A percentile compares a stretch with the other conserved stretches of the same genome.
phyloP scores from a whole-genome alignment of 495 filamentous ascomycete genomes.

The Penicillium ochrochloron region DNA sequence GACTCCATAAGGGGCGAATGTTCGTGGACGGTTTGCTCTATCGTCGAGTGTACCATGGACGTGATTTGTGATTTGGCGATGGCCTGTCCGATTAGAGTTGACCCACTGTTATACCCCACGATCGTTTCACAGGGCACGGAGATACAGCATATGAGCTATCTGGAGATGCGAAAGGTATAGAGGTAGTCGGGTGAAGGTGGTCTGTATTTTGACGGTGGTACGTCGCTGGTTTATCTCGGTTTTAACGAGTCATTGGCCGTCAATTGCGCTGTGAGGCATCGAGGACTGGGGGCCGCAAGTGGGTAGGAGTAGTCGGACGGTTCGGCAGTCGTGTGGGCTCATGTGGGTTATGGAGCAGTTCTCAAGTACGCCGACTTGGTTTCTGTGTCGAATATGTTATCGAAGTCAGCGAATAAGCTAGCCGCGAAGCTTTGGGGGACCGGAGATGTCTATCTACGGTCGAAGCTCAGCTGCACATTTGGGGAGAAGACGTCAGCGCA shows the following conservation, averaged over 20 bases:
- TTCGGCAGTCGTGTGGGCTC: background rate
- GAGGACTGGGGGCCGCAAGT: constrained; percentile 3
- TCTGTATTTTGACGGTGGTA: too few species aligned
- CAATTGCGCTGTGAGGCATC: constrained; percentile 7
- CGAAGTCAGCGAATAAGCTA: background rate
- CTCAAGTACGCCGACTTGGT: too few species aligned
- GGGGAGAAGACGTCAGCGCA: constrained; percentile 15
- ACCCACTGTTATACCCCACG: constrained; percentile 17
- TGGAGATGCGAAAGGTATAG: background rate
- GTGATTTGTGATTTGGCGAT: background rate
- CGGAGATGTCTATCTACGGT: background rate
- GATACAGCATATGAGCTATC: background rate
- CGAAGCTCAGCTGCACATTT: background rate
- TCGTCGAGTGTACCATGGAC: background rate
- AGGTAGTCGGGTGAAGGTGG: background rate
- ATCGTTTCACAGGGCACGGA: background rate
- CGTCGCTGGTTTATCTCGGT: background rate
- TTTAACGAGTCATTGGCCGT: constrained; percentile 7
- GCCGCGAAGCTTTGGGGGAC: background rate
- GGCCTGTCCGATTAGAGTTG: constrained; percentile 13
- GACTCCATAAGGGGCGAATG: constrained; percentile 44
- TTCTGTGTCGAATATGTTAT: background rate
- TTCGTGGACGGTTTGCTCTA: constrained; percentile 26
- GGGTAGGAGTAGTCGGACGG: background rate
- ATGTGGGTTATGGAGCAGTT: background rate